phyloP scores from a whole-genome alignment of 371 early-diverging fungal genomes.

The Mortierella sp. region DNA sequence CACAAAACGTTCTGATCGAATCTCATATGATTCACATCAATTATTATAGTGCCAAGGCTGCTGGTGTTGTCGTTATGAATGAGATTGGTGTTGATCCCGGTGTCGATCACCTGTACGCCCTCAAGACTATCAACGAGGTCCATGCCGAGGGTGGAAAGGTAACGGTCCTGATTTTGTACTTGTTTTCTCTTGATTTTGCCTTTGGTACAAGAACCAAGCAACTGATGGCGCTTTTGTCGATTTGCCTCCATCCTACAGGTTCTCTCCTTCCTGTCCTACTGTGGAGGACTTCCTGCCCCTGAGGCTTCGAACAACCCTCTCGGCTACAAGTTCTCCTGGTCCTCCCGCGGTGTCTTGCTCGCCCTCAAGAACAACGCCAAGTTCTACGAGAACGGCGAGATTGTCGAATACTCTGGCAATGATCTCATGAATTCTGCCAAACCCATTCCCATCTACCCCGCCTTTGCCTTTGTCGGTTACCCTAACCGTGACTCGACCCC shows the following conservation, averaged over 20 bases:
- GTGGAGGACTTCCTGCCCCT: constrained; percentile 99
- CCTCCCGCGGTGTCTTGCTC: constrained; percentile 93
- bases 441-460: constrained; percentile 90
- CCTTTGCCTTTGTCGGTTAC: constrained; percentile 89
- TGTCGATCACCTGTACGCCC: constrained; percentile 93
- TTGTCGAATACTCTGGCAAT: constrained; percentile 91
- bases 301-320: constrained; percentile 97
- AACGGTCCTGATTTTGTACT: constrained; percentile 17
- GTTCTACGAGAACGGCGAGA: constrained; percentile 88
- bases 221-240: not conserved
- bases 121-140: constrained; percentile 88
- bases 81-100: constrained; percentile 97
- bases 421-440: constrained; percentile 91
- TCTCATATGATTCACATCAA: too few relatives aligned
- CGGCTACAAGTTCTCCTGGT: constrained; percentile 99
- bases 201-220: too few relatives aligned
- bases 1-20: too few relatives aligned
- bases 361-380: constrained; percentile 94
- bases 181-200: too few relatives aligned
- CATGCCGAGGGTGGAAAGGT: constrained; percentile 90
- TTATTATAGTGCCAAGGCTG: constrained; percentile 74
- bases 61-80: constrained; percentile 88
- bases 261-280: constrained; percentile 93
- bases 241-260: constrained; percentile 54
- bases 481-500: constrained; percentile 98